A percentile compares a stretch with the other conserved stretches of the same genome.
Conservation (phyloP, 371 early-diverging fungal species). For the Mortierella sp. region DNA sequence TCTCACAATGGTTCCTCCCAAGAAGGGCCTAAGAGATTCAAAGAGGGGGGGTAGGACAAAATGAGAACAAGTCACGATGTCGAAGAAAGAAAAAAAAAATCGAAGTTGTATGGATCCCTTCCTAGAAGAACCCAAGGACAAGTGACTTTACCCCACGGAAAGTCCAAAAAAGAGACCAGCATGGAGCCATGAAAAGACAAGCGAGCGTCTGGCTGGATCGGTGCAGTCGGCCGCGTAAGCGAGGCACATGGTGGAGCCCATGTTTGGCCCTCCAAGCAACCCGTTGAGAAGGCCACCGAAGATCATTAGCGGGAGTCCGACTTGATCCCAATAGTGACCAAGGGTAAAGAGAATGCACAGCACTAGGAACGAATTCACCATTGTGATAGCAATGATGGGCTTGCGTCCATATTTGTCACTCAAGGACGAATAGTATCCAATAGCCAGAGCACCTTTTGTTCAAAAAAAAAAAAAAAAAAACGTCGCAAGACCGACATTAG, state of each 20-base stretch:
- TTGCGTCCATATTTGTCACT: conserved; percentile 41
- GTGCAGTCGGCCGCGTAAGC: conserved; percentile 50
- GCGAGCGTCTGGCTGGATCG: conserved; percentile 31
- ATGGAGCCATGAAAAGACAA: conserved; percentile 35
- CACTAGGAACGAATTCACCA: conserved; percentile 11
- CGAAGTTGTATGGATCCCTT: no score
- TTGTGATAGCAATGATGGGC: conserved; percentile 13
- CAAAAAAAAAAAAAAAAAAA: not conserved
- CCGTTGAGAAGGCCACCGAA: conserved; percentile 21
- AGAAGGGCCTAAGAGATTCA: conserved; percentile 10
- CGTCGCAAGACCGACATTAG: no score
- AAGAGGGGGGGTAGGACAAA: not conserved
- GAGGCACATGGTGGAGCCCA: conserved; percentile 31
- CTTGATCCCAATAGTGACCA: conserved; percentile 38
- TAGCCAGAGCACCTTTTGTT: conserved; percentile 21
- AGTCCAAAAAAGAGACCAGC: conserved; percentile 35
- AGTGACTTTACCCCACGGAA: conserved; percentile 27
- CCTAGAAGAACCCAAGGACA: no score
- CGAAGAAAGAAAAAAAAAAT: not conserved
- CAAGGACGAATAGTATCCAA: conserved; percentile 42
- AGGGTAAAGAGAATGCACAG: conserved; percentile 15
- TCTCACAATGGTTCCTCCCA: conserved; percentile 26
- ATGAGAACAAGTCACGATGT: not conserved
- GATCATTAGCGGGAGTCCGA: conserved; percentile 37
- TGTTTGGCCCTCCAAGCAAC: conserved; percentile 19